Evolutionary conservation across 2,329 filamentous ascomycete species (phyloP), one percentile per base, ranked within the genome.

Genomic region (Parastagonospora avenae): DNA sequence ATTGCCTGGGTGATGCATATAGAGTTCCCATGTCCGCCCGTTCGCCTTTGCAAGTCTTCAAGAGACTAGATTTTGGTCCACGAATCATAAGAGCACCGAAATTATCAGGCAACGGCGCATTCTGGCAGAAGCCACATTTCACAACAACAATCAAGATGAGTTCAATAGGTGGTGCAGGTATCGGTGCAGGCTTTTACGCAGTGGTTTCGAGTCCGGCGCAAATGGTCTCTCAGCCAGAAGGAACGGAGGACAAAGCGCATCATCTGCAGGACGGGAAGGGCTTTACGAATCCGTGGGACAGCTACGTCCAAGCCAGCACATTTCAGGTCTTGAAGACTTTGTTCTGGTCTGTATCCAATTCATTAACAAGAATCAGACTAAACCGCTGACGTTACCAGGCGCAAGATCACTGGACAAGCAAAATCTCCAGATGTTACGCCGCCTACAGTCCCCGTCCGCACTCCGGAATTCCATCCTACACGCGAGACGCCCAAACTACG

Each of bases 361-460:
- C 12, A 33, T n/a, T 19, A 12, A 11, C n/a, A 8, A 12, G 14
- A 28, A 24, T 19, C 16, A 14, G 15, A 41, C 28, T 11, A 33
- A n/a, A 24, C 14, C 15, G 14, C 30, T 46, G 3, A 44, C 37
- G 31, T 32, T 29, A 8, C 15, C 39, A 77, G 77, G 63, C 77
- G 82, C 55, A 74, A 72, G 39, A 41, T 85, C 8, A 75, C 69
- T 2, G 84, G 84, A 24, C 73, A 79, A 57, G 68, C 66, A 4
- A 82, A 84, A 41, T 64, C 52, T 1, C 88, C 89, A 27, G 80
- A 90, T 65, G 86, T 86, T 7, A 82, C 81, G 8, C 81, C 82
- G 19, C 84, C 87, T 8, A 86, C 86, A 0, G 85, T 94, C 9
- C 76, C 83, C 2, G 84, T 93, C 14, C 82, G 80, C 48, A 83